Evolutionary conservation across 2,329 filamentous ascomycete species (phyloP).

Genomic region (Epichloe uncinata): DNA sequence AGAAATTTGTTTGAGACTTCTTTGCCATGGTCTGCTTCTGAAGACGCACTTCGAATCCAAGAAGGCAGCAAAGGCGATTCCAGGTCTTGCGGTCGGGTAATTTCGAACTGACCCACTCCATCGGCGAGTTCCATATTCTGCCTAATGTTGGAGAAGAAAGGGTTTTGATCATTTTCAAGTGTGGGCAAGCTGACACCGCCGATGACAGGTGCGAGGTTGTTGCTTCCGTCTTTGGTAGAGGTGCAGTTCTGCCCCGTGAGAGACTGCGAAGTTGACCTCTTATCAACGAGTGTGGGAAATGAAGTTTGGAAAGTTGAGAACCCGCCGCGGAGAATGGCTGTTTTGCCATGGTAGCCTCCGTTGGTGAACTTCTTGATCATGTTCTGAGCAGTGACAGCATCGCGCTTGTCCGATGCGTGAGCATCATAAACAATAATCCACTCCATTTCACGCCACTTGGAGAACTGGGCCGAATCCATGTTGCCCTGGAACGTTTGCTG

Average conservation of each 20-base stretch:
- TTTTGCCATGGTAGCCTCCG: slow-evolving; percentile 65
- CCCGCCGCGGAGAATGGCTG: slow-evolving; percentile 68
- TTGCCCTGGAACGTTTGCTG: slow-evolving; percentile 72
- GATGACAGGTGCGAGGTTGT: slow-evolving; percentile 54
- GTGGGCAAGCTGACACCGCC: slow-evolving; percentile 76
- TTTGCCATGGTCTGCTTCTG: slow-evolving; percentile 60
- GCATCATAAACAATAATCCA: slow-evolving; percentile 82
- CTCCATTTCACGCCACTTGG: slow-evolving; percentile 59
- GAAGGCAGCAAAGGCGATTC: slow-evolving; percentile 45
- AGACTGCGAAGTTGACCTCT: slow-evolving; percentile 23
- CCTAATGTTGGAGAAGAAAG: slow-evolving; percentile 91
- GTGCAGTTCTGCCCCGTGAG: background rate
- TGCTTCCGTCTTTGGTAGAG: slow-evolving; percentile 21
- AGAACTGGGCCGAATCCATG: slow-evolving; percentile 57
- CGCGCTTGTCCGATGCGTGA: slow-evolving; percentile 61
- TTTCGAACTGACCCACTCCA: slow-evolving; percentile 74
- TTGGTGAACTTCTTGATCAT: slow-evolving; percentile 86
- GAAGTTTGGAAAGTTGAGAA: slow-evolving; percentile 59
- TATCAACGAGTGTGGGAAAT: slow-evolving; percentile 53
- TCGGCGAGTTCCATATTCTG: slow-evolving; percentile 93
- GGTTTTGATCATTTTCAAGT: slow-evolving; percentile 56
- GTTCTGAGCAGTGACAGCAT: slow-evolving; percentile 68
- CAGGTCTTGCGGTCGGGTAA: slow-evolving; percentile 32
- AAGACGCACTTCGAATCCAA: slow-evolving; percentile 64
- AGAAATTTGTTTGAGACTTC: slow-evolving; percentile 73